Percentiles rank a stretch among this genome's conserved stretches.
Evolutionary conservation across 1,139 yeast genomes (phyloP).

Genomic region (Zygotorulaspora mrakii): DNA sequence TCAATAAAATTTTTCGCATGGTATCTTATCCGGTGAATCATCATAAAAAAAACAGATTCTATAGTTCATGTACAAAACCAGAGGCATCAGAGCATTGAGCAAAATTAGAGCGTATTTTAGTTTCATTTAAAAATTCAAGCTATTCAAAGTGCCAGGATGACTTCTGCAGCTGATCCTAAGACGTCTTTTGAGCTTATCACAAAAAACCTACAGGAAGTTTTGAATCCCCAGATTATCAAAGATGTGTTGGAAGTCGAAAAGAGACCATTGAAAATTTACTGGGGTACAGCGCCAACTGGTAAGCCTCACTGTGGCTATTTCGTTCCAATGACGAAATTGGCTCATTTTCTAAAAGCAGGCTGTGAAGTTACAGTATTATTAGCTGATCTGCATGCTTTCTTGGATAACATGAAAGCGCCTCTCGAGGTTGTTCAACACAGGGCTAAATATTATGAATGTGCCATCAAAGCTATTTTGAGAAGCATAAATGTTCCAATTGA

Average conservation of each 20-base stretch:
- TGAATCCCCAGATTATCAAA: slow-evolving; percentile 84
- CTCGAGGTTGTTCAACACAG: slow-evolving; percentile 85
- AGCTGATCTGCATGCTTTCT: slow-evolving; percentile 96
- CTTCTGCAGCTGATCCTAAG: slow-evolving; percentile 42
- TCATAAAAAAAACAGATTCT: too few relatives aligned
- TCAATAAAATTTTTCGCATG: slow-evolving; percentile 1
- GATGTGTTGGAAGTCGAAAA: slow-evolving; percentile 75
- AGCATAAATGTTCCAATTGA: slow-evolving; percentile 92
- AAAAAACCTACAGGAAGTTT: slow-evolving; percentile 83
- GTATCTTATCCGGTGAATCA: background rate
- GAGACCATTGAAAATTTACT: slow-evolving; percentile 81
- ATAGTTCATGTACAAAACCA: too few relatives aligned
- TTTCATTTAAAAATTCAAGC: background rate
- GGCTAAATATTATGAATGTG: slow-evolving; percentile 80
- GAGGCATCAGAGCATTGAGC: too few relatives aligned
- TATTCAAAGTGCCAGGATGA: slow-evolving; percentile 5
- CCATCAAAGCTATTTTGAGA: slow-evolving; percentile 77
- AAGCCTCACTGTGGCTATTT: slow-evolving; percentile 98
- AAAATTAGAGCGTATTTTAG: too few relatives aligned
- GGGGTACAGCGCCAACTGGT: slow-evolving; percentile 98
- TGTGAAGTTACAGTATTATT: slow-evolving; percentile 87
- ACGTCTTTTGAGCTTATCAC: slow-evolving; percentile 78
- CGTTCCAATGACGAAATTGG: slow-evolving; percentile 95
- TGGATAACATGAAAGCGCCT: slow-evolving; percentile 98
- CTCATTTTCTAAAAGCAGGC: slow-evolving; percentile 93